Evolutionary conservation across 1,284 basidiomycete genomes (phyloP).

Genomic region (Rhizopogon hawkerae): DNA sequence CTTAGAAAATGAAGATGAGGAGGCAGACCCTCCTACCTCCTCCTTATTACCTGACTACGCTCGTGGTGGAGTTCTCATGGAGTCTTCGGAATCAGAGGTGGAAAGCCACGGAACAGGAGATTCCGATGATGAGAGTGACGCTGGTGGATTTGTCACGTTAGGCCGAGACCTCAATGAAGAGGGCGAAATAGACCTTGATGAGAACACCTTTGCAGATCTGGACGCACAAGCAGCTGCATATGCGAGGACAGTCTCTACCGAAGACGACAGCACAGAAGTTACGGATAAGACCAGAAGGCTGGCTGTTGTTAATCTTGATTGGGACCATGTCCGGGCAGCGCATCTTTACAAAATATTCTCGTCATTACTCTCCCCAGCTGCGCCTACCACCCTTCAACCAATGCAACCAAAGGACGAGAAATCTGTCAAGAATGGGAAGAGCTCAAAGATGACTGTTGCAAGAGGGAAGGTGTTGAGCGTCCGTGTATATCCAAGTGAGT

Average conservation of each 20-base stretch:
- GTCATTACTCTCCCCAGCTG: conserved; percentile 69
- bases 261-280: conserved; percentile 26
- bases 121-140: conserved; percentile 32
- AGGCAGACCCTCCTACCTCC: conserved; percentile 28
- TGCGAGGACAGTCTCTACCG: conserved; percentile 34
- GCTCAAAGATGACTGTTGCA: conserved; percentile 23
- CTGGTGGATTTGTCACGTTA: conserved; percentile 44
- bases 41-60: conserved; percentile 70
- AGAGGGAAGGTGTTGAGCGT: conserved; percentile 68
- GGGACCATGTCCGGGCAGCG: conserved; percentile 89
- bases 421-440: conserved; percentile 2
- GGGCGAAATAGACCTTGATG: conserved; percentile 72
- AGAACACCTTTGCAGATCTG: conserved; percentile 59
- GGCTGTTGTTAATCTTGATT: conserved; percentile 95
- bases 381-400: conserved; percentile 28
- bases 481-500: conserved; percentile 86
- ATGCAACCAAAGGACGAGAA: conserved; percentile 2
- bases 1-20: conserved; percentile 44
- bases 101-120: conserved; percentile 24
- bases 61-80: conserved; percentile 77
- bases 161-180: conserved; percentile 41
- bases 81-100: conserved; percentile 72
- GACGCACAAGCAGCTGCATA: conserved; percentile 69
- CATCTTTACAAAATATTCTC: conserved; percentile 94
- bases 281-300: conserved; percentile 62